Base-by-base conservation (phyloP, 257 asterid species). In the Salvia miltiorrhiza region DNA sequence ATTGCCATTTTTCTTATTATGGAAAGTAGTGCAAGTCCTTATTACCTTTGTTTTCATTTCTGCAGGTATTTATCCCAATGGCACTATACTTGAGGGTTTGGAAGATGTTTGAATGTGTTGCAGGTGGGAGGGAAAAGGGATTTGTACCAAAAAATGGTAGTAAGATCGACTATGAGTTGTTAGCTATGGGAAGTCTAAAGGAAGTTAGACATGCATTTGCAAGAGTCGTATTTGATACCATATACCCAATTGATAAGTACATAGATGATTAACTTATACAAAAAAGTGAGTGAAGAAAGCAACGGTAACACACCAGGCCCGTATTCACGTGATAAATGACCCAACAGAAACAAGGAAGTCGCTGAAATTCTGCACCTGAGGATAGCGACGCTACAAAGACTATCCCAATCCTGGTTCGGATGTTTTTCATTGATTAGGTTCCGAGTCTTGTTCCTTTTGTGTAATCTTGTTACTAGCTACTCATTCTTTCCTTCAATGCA, bases 191-290 rank as follows among this genome's bases (percentile, higher is more conserved):
- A 76, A 79, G 90, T 69, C 69, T 86, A 70, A 84, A 59, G 70
- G 99, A 93, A 87, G 88, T 90, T 30, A 81, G 96, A 17, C 96
- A 90, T 76, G 85, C 83, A 37, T 90, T 93, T 77, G 96, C 99
- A 8, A 87, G 96, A 76, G 85, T 93, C 47, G 93, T 93, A 45
- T 88, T 93, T 55, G 99, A 93, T 73, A 87, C 97, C 54, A 48
- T 90, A 60, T 93, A 81, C 82, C 97, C 99, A 65, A 67, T 84
- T 40, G 77, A 75, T 47, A 55, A 28, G 55, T 70, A 28, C 69
- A 77, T 41, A 40, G 39, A 20, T 47, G 67, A 72, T 69, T 64
- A 43, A 35, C 58, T 53, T 13, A 49, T 26, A 24, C 11, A 50
- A 26, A 11, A 43, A 41, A 33, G 5, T 14, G 23, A 49, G 39